Evolutionary conservation across 179 eudicot species (phyloP).

Genomic region (Silene coronaria): DNA sequence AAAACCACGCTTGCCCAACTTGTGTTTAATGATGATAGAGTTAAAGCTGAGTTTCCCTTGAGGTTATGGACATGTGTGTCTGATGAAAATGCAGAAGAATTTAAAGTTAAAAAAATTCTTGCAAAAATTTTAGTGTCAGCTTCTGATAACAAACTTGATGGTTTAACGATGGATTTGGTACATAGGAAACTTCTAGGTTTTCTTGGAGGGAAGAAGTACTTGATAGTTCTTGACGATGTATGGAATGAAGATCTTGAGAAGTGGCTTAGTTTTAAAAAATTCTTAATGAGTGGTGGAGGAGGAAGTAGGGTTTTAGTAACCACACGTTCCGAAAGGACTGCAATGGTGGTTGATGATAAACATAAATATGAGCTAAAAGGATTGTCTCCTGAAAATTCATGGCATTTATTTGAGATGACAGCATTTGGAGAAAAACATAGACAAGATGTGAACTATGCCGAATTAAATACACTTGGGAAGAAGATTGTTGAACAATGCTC

Average conservation of each 20-base stretch:
- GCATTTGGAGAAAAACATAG: background rate
- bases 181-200: background rate
- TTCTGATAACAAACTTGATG: background rate
- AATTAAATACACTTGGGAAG: background rate
- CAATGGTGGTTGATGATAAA: background rate
- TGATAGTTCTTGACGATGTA: background rate
- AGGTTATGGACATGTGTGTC: background rate
- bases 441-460: background rate
- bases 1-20: background rate
- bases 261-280: background rate
- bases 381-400: background rate
- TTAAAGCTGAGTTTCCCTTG: background rate
- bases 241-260: slow-evolving; percentile 2
- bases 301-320: background rate
- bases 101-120: background rate
- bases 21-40: background rate
- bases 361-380: background rate
- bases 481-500: slow-evolving; percentile 1
- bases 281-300: background rate
- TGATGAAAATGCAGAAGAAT: background rate
- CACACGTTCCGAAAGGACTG: background rate
- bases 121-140: background rate
- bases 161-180: background rate
- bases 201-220: background rate
- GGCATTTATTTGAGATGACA: slow-evolving; percentile 5